A percentile compares a stretch with the other conserved stretches of the same genome.
These are phyloP conservation scores for Arxiozyma telluris DNA, from an alignment of 1,139 yeast species.

Conservation along the genomic window DNA sequence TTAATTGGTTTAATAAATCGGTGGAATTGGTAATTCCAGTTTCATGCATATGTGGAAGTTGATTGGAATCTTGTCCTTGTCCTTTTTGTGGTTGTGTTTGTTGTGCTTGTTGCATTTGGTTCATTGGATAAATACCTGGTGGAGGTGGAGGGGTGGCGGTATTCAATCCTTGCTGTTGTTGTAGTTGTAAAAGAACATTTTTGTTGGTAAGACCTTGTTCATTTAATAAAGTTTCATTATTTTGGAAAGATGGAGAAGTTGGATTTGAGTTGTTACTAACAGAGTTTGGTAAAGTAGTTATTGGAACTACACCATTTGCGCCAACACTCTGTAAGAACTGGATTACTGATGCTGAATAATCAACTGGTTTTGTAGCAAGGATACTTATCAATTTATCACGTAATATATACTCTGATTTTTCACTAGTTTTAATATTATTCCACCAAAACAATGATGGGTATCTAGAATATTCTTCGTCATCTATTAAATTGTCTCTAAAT, in stretches of 20 bases:
- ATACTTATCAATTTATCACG: slow-evolving; percentile 29
- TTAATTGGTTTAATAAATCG: slow-evolving; percentile 59
- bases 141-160: slow-evolving; percentile 35
- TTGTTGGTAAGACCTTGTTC: slow-evolving; percentile 12
- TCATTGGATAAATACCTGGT: slow-evolving; percentile 37
- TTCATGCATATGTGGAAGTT: slow-evolving; percentile 9
- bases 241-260: slow-evolving; percentile 21
- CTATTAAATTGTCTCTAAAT: slow-evolving; percentile 32
- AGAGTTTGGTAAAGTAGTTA: not conserved
- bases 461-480: slow-evolving; percentile 29
- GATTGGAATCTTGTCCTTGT: not conserved
- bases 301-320: slow-evolving; percentile 1
- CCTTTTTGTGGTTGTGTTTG: slow-evolving; percentile 6
- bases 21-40: slow-evolving; percentile 38
- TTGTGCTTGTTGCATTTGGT: slow-evolving; percentile 16
- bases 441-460: slow-evolving; percentile 40
- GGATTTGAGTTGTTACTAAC: slow-evolving; percentile 13
- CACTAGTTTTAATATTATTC: slow-evolving; percentile 24
- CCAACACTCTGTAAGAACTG: slow-evolving; percentile 24
- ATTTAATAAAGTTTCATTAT: not conserved
- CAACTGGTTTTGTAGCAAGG: slow-evolving; percentile 29
- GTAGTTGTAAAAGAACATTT: slow-evolving; percentile 11
- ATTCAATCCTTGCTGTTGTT: slow-evolving; percentile 14
- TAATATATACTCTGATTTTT: slow-evolving; percentile 24
- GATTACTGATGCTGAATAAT: slow-evolving; percentile 27